Percentiles rank a stretch among this genome's conserved stretches.
Conservation (phyloP, 345 rosid species). For the Adansonia digitata region DNA sequence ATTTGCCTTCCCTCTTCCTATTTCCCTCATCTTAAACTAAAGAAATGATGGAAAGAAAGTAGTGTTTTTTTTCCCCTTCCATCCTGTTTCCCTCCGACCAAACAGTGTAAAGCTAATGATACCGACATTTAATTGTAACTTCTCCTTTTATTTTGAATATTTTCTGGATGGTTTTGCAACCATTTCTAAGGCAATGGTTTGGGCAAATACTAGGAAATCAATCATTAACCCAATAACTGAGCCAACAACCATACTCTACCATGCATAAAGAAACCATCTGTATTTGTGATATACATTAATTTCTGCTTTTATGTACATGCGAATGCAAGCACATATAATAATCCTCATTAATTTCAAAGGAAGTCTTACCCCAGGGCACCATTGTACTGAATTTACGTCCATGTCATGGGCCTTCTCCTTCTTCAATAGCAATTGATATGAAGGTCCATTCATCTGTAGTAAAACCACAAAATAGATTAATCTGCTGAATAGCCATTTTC, state of each 20-base stretch:
- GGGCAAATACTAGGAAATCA: not conserved
- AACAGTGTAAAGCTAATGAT: not conserved
- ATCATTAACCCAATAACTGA: not conserved
- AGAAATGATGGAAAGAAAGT: too few relatives aligned
- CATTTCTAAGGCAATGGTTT: not conserved
- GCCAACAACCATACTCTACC: not conserved
- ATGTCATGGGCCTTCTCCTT: constrained; percentile 87
- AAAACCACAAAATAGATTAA: constrained; percentile 8
- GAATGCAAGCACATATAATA: not conserved
- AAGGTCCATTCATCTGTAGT: constrained; percentile 25
- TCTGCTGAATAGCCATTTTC: not conserved
- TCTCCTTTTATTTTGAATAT: not conserved
- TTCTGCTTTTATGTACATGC: not conserved
- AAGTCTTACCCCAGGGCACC: constrained; percentile 72
- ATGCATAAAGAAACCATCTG: not conserved
- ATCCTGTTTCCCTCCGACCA: too few relatives aligned
- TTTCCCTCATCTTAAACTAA: too few relatives aligned
- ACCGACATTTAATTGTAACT: not conserved
- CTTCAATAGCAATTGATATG: constrained; percentile 56
- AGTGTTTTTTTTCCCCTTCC: too few relatives aligned
- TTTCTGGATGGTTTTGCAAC: not conserved
- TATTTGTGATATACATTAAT: constrained; percentile 4
- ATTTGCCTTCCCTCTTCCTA: too few relatives aligned
- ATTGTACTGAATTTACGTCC: constrained; percentile 82
- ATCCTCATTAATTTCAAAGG: not conserved